Evolutionary conservation across 75 land plant species (phyloP).

Genomic region (Pinus albicaulis): DNA sequence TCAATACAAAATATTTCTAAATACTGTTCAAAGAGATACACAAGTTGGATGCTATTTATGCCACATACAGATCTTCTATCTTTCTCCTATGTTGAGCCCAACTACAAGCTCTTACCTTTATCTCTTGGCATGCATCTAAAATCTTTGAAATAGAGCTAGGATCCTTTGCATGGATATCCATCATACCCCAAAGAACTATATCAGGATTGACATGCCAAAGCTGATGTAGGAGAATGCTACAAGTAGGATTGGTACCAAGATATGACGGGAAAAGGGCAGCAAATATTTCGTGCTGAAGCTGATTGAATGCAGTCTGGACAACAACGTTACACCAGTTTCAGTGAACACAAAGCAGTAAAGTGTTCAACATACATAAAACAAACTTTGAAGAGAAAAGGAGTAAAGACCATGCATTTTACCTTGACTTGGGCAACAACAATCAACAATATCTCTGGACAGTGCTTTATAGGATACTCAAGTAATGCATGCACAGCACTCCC

Average conservation of each 20-base stretch:
- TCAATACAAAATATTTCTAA: too few relatives aligned
- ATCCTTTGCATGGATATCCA: conserved; percentile 41
- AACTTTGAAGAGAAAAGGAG: too few relatives aligned
- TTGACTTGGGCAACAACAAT: conserved; percentile 67
- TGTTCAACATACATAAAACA: too few relatives aligned
- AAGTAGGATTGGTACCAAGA: conserved; percentile 18
- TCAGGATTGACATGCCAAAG: conserved; percentile 63
- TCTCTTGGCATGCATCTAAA: conserved; percentile 47
- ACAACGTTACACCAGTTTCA: background rate
- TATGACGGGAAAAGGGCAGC: conserved; percentile 48
- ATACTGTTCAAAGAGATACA: too few relatives aligned
- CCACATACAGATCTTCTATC: too few relatives aligned
- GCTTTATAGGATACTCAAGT: conserved; percentile 62
- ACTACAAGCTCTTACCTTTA: conserved; percentile 18
- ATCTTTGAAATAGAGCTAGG: conserved; percentile 35
- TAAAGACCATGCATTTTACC: too few relatives aligned
- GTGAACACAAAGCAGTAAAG: background rate
- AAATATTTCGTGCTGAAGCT: conserved; percentile 66
- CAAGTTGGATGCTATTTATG: too few relatives aligned
- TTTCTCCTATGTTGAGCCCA: too few relatives aligned
- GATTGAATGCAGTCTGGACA: conserved; percentile 71
- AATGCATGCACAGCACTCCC: conserved; percentile 44
- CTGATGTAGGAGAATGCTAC: conserved; percentile 31
- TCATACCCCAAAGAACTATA: conserved; percentile 44
- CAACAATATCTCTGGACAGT: conserved; percentile 73